Conservation (phyloP, 2,329 filamentous ascomycete genomes). For the Epichloe bromicola region DNA sequence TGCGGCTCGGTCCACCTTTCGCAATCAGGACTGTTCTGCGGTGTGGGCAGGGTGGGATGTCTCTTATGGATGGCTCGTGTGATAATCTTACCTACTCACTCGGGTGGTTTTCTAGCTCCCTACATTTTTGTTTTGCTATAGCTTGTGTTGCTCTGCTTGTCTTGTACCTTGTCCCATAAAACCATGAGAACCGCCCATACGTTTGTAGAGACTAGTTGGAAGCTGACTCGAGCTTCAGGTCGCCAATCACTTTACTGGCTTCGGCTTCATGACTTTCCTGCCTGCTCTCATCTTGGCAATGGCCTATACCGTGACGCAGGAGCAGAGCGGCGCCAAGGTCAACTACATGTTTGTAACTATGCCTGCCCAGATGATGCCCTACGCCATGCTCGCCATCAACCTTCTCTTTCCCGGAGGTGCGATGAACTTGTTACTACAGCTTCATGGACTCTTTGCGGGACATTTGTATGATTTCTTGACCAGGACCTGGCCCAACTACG, state of each 20-base stretch:
- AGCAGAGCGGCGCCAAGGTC: constrained; percentile 64
- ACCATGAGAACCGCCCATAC: not conserved
- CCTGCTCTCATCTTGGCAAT: constrained; percentile 65
- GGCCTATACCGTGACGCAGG: constrained; percentile 73
- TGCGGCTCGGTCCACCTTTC: constrained; percentile 50
- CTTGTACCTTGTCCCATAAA: not conserved
- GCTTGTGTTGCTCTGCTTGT: not conserved
- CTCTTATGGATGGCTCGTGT: constrained; percentile 56
- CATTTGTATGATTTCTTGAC: constrained; percentile 87
- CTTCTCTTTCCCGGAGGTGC: constrained; percentile 52
- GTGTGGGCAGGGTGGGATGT: constrained; percentile 66
- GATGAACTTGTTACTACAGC: constrained; percentile 44
- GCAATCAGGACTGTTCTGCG: constrained; percentile 50
- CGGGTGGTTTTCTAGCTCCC: constrained; percentile 49
- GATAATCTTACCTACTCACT: constrained; percentile 37
- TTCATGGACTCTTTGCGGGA: constrained; percentile 71
- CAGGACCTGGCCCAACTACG: constrained; percentile 77
- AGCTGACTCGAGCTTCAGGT: constrained; percentile 13
- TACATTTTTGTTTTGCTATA: constrained; percentile 32
- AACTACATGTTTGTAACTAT: constrained; percentile 76
- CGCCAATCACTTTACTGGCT: constrained; percentile 20
- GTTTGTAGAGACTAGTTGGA: not conserved
- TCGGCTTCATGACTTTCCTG: constrained; percentile 33
- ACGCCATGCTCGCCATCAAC: constrained; percentile 62
- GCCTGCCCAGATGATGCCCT: constrained; percentile 69